Percentiles rank a stretch among this genome's conserved stretches.
Conservation (phyloP, 371 early-diverging fungal species). For the Apophysomyces variabilis region DNA sequence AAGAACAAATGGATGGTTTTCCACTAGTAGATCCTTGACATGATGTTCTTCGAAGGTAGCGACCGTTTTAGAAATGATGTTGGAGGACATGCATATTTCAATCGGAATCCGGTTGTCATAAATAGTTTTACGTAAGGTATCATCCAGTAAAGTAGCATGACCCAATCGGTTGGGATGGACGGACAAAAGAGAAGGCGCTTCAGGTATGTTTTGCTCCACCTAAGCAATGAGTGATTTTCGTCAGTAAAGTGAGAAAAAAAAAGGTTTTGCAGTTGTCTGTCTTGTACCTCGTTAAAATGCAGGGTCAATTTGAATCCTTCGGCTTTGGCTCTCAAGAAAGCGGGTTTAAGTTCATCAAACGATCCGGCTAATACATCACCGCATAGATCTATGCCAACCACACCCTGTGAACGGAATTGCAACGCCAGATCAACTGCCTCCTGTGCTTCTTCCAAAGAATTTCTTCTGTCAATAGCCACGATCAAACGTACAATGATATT, state of each 20-base stretch:
- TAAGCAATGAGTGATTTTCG: background rate
- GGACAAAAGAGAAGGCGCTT: slow-evolving; percentile 45
- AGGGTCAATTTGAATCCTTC: slow-evolving; percentile 60
- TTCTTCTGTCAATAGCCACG: slow-evolving; percentile 60
- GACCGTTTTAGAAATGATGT: slow-evolving; percentile 63
- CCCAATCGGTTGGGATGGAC: slow-evolving; percentile 61
- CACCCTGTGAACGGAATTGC: slow-evolving; percentile 39
- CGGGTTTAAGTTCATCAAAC: slow-evolving; percentile 50
- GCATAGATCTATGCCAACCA: slow-evolving; percentile 71
- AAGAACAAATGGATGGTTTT: slow-evolving; percentile 56
- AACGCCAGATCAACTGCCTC: slow-evolving; percentile 62
- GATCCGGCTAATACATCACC: slow-evolving; percentile 58
- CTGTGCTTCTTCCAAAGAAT: slow-evolving; percentile 55
- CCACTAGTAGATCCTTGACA: slow-evolving; percentile 48
- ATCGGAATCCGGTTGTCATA: slow-evolving; percentile 51
- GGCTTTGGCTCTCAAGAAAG: slow-evolving; percentile 53
- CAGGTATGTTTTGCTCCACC: slow-evolving; percentile 45
- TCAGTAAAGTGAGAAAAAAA: background rate
- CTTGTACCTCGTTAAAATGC: slow-evolving; percentile 61
- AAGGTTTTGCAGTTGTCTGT: background rate
- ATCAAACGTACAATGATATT: slow-evolving; percentile 59
- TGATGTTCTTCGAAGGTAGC: slow-evolving; percentile 57
- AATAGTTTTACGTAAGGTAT: slow-evolving; percentile 38
- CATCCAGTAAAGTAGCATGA: slow-evolving; percentile 61
- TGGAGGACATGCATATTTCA: slow-evolving; percentile 74